Conservation (phyloP, 768 basidiomycete genomes). For the Dendrothele bispora region DNA sequence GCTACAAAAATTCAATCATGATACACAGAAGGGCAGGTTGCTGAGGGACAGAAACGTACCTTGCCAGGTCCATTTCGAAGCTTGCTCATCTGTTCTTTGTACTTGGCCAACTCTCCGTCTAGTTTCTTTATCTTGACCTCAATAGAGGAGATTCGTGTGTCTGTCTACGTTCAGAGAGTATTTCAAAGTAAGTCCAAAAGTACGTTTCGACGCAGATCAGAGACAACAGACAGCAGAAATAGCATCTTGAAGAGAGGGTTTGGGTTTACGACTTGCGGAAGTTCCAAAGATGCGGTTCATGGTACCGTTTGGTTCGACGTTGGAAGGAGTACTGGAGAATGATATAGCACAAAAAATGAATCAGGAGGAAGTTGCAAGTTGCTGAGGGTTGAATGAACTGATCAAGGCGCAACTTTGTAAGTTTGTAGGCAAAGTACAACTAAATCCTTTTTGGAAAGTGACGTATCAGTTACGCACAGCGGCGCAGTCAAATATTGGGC, state of each 20-base stretch:
- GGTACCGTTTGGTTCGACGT: too few species aligned
- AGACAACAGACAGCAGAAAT: conserved; percentile 69
- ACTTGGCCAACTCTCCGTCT: conserved; percentile 86
- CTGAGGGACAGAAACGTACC: conserved; percentile 42
- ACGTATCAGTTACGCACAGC: too few species aligned
- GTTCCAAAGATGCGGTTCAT: conserved; percentile 90
- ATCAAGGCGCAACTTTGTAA: too few species aligned
- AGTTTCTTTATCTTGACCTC: conserved; percentile 98
- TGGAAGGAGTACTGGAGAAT: neutral
- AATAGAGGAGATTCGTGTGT: conserved; percentile 79
- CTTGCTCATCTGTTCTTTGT: conserved; percentile 96
- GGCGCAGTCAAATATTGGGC: too few species aligned
- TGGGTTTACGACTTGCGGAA: conserved; percentile 77
- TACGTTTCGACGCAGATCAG: neutral
- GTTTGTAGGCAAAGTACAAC: too few species aligned
- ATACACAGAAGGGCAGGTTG: neutral
- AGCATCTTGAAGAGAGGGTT: conserved; percentile 88
- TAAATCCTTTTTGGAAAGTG: too few species aligned
- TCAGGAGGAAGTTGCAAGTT: too few species aligned
- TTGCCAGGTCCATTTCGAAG: conserved; percentile 93
- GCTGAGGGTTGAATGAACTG: too few species aligned
- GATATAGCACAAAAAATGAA: too few species aligned
- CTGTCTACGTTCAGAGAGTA: conserved; percentile 66
- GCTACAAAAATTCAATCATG: conserved; percentile 38
- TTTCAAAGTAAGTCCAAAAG: conserved; percentile 6